Conservation (phyloP, 176 grass and related monocot genomes). For the Phoenix dactylifera region DNA sequence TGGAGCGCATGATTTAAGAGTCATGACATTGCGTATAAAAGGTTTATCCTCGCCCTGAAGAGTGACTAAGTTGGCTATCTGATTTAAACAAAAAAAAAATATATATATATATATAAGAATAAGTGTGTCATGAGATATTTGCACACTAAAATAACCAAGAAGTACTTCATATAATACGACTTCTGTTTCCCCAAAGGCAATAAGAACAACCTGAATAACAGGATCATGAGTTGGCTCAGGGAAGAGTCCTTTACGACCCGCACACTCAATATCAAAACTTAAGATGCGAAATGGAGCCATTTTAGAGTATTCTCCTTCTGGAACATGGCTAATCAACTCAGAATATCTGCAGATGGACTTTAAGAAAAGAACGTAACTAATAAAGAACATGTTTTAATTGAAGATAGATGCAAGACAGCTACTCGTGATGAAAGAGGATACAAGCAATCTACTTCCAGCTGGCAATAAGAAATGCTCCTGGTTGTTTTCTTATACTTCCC, state of each 20-base stretch:
- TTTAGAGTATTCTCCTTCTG: conserved; percentile 85
- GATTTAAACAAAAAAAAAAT: conserved; percentile 26
- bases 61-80: conserved; percentile 95
- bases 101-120: conserved; percentile 13
- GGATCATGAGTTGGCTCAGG: conserved; percentile 98
- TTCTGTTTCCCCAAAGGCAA: conserved; percentile 10
- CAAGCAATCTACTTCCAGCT: conserved; percentile 81
- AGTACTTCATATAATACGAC: conserved; percentile 11
- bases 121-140: too few relatives aligned
- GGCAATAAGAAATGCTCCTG: conserved; percentile 66
- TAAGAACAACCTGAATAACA: conserved; percentile 83
- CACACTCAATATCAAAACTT: conserved; percentile 99
- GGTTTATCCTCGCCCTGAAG: conserved; percentile 83
- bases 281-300: conserved; percentile 93
- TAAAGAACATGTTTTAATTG: conserved; percentile 6
- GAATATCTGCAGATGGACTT: conserved; percentile 47
- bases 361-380: conserved; percentile 27
- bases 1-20: conserved; percentile 86
- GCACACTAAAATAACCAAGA: conserved; percentile 6
- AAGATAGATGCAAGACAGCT: conserved; percentile 9
- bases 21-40: conserved; percentile 88
- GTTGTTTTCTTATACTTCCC: conserved; percentile 81
- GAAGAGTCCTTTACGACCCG: conserved; percentile 91
- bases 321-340: conserved; percentile 69
- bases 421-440: conserved; percentile 45